These are phyloP conservation scores for Cornus kousa DNA, from an alignment of 148 eudicot genomes.

Conservation along the genomic window DNA sequence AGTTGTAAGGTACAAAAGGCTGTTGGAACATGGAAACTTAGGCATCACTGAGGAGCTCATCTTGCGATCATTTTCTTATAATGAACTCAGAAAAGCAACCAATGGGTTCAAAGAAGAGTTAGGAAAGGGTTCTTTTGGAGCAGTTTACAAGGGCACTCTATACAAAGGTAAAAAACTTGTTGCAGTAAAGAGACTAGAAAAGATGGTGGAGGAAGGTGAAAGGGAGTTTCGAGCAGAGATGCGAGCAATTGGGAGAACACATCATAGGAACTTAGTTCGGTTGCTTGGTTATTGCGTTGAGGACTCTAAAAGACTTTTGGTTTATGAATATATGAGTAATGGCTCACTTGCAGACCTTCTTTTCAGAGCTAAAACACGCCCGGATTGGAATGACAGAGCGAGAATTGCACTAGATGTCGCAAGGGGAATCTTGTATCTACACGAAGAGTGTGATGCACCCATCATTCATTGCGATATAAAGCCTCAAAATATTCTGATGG, in stretches of 20 bases:
- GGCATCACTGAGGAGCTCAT: neutral
- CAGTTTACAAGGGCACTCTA: conserved; percentile 6
- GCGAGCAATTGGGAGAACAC: neutral
- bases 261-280: neutral
- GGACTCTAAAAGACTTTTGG: conserved; percentile 1
- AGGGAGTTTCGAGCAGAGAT: conserved; percentile 9
- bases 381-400: neutral
- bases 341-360: conserved; percentile 4
- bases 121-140: conserved; percentile 10
- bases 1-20: neutral
- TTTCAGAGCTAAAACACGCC: neutral
- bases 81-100: conserved; percentile 8
- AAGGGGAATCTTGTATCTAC: neutral
- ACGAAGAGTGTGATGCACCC: neutral
- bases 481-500: conserved; percentile 2
- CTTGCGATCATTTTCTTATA: neutral
- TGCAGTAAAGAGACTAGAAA: conserved; percentile 16
- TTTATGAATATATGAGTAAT: neutral
- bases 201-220: conserved; percentile 12
- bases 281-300: neutral
- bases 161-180: conserved; percentile 4
- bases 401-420: neutral
- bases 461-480: conserved; percentile 5
- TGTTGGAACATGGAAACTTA: neutral
- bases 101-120: conserved; percentile 12